Percentiles rank a stretch among this genome's conserved stretches.
Conservation (phyloP, 495 filamentous ascomycete species). For the Hypoxylon lienhwacheense region DNA sequence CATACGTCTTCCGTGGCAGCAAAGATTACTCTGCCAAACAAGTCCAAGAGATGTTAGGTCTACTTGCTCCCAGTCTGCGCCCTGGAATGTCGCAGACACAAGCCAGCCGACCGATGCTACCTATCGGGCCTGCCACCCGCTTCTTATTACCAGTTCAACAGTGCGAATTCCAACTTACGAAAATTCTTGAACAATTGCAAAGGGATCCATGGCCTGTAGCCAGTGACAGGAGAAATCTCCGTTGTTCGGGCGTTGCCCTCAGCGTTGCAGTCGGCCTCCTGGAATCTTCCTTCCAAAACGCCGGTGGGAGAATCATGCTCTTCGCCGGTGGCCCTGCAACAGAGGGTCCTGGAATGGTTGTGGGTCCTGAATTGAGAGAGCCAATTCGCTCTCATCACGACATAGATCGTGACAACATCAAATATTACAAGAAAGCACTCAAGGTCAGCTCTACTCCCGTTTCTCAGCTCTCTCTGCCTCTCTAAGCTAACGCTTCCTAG, state of each 20-base stretch:
- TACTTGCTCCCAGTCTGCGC: conserved; percentile 67
- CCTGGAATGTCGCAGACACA: conserved; percentile 76
- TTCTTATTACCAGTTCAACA: conserved; percentile 95
- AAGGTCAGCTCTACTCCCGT: conserved; percentile 63
- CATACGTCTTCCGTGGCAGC: conserved; percentile 98
- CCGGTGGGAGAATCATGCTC: conserved; percentile 94
- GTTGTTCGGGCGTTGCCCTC: conserved; percentile 94
- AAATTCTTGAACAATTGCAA: conserved; percentile 93
- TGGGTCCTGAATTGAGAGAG: conserved; percentile 95
- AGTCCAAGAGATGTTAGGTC: conserved; percentile 97
- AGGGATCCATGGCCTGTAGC: conserved; percentile 98
- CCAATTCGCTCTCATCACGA: conserved; percentile 98
- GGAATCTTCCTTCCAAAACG: conserved; percentile 93
- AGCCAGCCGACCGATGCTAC: conserved; percentile 66
- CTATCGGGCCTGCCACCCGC: conserved; percentile 78
- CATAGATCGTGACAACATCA: conserved; percentile 98
- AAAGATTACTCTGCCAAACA: conserved; percentile 97
- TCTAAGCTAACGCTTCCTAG: conserved; percentile 52
- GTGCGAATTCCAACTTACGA: conserved; percentile 97
- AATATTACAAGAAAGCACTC: conserved; percentile 98
- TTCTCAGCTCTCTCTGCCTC: background rate
- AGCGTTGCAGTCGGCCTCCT: conserved; percentile 92
- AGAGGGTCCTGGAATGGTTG: conserved; percentile 95
- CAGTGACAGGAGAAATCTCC: conserved; percentile 86
- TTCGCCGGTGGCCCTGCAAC: conserved; percentile 95